Base-by-base conservation (phyloP, 352 stramenopile genomes). In the Globisporangium parvum region DNA sequence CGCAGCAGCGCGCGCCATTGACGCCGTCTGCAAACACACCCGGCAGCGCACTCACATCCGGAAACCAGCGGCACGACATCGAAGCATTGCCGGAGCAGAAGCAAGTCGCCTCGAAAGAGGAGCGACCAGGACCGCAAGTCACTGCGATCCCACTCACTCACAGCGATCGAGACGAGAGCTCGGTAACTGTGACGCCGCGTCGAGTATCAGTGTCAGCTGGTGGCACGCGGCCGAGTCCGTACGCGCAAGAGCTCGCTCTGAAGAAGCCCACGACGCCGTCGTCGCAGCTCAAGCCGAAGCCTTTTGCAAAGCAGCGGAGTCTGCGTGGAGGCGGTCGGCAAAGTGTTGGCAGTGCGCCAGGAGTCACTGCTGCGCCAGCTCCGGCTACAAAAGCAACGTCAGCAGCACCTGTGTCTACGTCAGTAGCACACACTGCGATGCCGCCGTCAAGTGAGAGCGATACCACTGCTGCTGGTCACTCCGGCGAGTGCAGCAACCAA, bases 261-360 rank as follows among this genome's bases (percentile, higher is more conserved):
- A 64, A 56, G 41, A 50, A 54, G 20, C 40, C 42, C 8, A 55
- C 57, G 40, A 49, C 51, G n/a, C 56, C 39, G 18, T 56, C 20
- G 18, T 39, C 51, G 15, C 28, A 39, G 14, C 44, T 50, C 2
- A 61, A 51, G 33, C 15, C 48, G 4, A 55, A 46, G 24, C 39
- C 48, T 14, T 61, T 61, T 23, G 41, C 33, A n/a, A 50, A 55
- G n/a, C 39, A 23, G 4, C 42, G 55, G 21, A 55, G 40, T 37
- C 23, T 98, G 95, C 62, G 97, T 95, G 64, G 81, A 95, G 48
- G 62, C 67, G 41, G 84, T 65, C 2, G 66, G 18, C 17, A 9
- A 78, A 53, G 58, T 70, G 2, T 91, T 97, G 53, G 65, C 98
- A 5, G 96, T 98, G 71, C 78, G 94, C 11, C 71, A 98, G 37